phyloP scores from a whole-genome alignment of 75 land plant genomes.

The Ceratopteris richardii region DNA sequence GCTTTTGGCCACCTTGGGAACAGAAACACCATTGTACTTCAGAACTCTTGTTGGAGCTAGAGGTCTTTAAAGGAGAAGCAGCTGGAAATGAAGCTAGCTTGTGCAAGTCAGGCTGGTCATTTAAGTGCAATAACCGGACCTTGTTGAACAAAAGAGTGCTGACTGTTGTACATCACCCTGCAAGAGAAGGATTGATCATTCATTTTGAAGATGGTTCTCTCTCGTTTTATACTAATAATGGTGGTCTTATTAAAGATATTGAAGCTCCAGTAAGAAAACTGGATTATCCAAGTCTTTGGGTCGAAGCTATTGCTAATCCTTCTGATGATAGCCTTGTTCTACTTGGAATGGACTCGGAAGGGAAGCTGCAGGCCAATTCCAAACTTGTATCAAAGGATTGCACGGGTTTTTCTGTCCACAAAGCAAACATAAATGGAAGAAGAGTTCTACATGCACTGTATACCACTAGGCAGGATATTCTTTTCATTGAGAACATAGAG shows the following conservation, averaged over 20 bases:
- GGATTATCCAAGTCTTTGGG: slow-evolving; percentile 53
- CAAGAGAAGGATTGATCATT: slow-evolving; percentile 21
- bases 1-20: not conserved
- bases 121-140: slow-evolving; percentile 15
- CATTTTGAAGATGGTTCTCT: slow-evolving; percentile 69
- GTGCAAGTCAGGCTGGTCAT: slow-evolving; percentile 43
- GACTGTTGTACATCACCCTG: slow-evolving; percentile 36
- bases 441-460: slow-evolving; percentile 52
- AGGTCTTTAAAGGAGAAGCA: slow-evolving; percentile 4
- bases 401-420: slow-evolving; percentile 66
- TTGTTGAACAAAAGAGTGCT: slow-evolving; percentile 32
- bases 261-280: not conserved
- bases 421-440: slow-evolving; percentile 15
- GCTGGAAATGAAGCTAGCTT: not conserved
- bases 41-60: slow-evolving; percentile 17
- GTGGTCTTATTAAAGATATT: slow-evolving; percentile 3
- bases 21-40: not conserved
- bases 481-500: slow-evolving; percentile 45
- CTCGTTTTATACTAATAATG: slow-evolving; percentile 33
- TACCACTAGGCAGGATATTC: slow-evolving; percentile 74
- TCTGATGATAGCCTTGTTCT: slow-evolving; percentile 14
- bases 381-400: slow-evolving; percentile 54
- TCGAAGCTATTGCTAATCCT: slow-evolving; percentile 37
- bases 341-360: slow-evolving; percentile 44
- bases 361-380: slow-evolving; percentile 49